Evolutionary conservation across 257 asterid species (phyloP), one percentile per base, ranked within the genome.

Genomic region (Solanum appendiculatum): DNA sequence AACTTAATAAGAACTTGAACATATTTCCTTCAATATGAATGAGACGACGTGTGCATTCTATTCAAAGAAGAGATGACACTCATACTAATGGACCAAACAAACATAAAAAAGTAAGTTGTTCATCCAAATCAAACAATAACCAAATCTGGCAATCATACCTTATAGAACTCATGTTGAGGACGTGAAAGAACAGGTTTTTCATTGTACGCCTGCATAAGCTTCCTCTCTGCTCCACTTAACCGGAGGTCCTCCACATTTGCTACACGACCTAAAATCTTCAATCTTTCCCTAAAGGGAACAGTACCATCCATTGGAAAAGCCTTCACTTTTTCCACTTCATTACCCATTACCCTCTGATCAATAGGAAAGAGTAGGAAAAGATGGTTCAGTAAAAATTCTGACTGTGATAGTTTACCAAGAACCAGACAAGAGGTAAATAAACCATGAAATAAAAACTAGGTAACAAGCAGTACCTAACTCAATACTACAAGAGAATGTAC

Each of bases 171-270:
- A 51, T 97, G 99, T 87, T 97, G 99, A 73, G 99, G 99, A 68
- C 99, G 98, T 1, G 99, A 96, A 90, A 97, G 99, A 31, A 97
- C 98, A 18, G 99, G 99, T 88, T 97, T 97, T 89, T 97, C 99
- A 78, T 96, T 95, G 91, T 94, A 97, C 60, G 98, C 96, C 29
- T 94, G 95, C 98, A 97, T 93, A 83, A 97, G 95, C 90, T 97
- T 97, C 91, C 99, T 93, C 93, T 97, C 99, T 2, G 98, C 95
- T 60, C 94, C 90, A 89, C 97, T 96, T 88, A 95, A 73, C n/a
- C 96, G 98, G 72, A 94, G 95, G 88, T 94, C 98, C 36, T 97
- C 99, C 84, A 95, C 92, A 91, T 97, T 97, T 70, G 90, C 96
- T 31, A 94, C 93, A 73, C 99, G 98, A 2, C 99, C 99, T 90